These are phyloP conservation scores for Saussurea involucrata DNA, from an alignment of 129 eudicot genomes.

Conservation along the genomic window DNA sequence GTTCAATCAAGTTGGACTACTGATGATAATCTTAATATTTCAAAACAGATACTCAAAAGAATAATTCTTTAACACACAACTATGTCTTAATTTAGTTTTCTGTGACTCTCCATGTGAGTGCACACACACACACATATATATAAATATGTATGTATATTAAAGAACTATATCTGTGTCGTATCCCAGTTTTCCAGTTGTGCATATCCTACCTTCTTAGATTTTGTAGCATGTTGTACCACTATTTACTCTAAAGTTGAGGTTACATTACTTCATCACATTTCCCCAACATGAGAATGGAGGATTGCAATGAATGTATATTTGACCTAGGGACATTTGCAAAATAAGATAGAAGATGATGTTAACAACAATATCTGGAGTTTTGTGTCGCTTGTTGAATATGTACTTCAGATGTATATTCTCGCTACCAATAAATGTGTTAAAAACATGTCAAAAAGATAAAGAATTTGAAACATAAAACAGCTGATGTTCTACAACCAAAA, in stretches of 20 bases:
- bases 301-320: background rate
- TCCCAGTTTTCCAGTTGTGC: background rate
- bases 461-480: background rate
- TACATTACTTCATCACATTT: background rate
- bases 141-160: no score
- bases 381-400: background rate
- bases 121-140: background rate
- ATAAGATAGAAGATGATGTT: background rate
- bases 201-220: background rate
- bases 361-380: background rate
- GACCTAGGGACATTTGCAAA: background rate
- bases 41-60: background rate
- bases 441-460: background rate
- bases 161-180: background rate
- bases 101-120: background rate
- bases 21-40: background rate
- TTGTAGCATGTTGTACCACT: background rate
- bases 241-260: no score
- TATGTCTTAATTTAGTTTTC: background rate
- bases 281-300: background rate
- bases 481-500: background rate
- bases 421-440: background rate
- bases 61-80: background rate
- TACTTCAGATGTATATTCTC: background rate
- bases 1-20: background rate